Base-by-base conservation (phyloP, 2,329 filamentous ascomycete genomes). In the Fusarium floridanum region DNA sequence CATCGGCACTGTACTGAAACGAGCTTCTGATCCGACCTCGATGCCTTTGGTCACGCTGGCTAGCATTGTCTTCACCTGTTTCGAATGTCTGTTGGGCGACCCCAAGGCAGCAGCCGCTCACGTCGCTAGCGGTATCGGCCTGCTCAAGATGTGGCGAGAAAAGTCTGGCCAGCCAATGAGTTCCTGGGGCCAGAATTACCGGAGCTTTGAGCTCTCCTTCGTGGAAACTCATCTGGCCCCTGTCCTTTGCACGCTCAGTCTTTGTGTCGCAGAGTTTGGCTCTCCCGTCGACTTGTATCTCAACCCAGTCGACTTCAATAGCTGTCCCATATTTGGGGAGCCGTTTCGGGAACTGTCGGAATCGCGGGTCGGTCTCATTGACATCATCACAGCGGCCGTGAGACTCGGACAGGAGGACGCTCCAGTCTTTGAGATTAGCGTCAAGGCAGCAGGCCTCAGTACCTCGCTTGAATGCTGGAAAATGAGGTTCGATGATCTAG, bases 201-300 rank as follows among this genome's bases (percentile, higher is more conserved):
- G 29, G n/a, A 57, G 29, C 29, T 57, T 57, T 22, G 53, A 57
- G 53, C 29, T 34, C 12, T 29, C 53, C 10, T 57, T 57, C 22
- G 29, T 57, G 27, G 53, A 57, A 57, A 57, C 53, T 2, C 53
- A 57, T 10, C 27, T 57, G 24, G 24, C 53, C n/a, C 53, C 53
- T 16, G 29, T 57, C 32, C 20, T 57, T 0, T 57, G 53, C 53
- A 57, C 53, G 7, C 53, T 57, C 12, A 57, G 29, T 22, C 27
- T 57, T 16, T 57, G 53, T 16, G 53, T 57, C 29, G 53, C 53
- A 57, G 53, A 57, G 53, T 57, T 57, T 57, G 53, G 53, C 16
- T 37, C 27, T 12, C 53, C 53, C 32, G n/a, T 32, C 32, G 53
- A 57, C n/a, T 32, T 57, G 27, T 24, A 57, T 57, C 53, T 57